phyloP scores from a whole-genome alignment of 2,329 filamentous ascomycete genomes.

The Coniochaeta sp. region DNA sequence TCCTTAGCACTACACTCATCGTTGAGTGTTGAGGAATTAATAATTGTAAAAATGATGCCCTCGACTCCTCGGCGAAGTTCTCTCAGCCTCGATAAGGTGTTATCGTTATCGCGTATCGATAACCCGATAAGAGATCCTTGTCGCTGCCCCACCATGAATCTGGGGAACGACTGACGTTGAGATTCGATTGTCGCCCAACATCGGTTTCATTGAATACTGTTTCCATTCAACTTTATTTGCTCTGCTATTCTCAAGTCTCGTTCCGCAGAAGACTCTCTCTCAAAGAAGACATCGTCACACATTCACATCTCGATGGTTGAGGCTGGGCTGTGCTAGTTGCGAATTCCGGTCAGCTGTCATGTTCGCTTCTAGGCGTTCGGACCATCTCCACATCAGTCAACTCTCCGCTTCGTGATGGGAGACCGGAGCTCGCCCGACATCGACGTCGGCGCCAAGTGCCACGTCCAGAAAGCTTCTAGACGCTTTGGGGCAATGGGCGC shows the following conservation, averaged over 20 bases:
- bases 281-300: too few species aligned
- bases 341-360: background rate
- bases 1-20: too few species aligned
- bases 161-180: background rate
- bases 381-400: background rate
- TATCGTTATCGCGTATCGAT: too few species aligned
- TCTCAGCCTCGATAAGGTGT: too few species aligned
- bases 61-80: too few species aligned
- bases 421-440: constrained; percentile 12
- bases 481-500: constrained; percentile 15
- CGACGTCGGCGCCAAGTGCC: constrained; percentile 16
- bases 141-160: background rate
- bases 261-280: too few species aligned
- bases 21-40: too few species aligned
- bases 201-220: background rate
- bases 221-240: background rate
- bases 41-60: too few species aligned
- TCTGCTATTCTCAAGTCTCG: too few species aligned
- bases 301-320: too few species aligned
- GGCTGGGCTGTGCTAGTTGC: background rate
- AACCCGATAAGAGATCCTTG: background rate
- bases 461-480: constrained; percentile 19
- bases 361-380: background rate
- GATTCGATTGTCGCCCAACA: background rate
- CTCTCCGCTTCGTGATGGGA: constrained; percentile 2